Evolutionary conservation across 768 basidiomycete genomes (phyloP).

Genomic region (Suillus clintonianus): DNA sequence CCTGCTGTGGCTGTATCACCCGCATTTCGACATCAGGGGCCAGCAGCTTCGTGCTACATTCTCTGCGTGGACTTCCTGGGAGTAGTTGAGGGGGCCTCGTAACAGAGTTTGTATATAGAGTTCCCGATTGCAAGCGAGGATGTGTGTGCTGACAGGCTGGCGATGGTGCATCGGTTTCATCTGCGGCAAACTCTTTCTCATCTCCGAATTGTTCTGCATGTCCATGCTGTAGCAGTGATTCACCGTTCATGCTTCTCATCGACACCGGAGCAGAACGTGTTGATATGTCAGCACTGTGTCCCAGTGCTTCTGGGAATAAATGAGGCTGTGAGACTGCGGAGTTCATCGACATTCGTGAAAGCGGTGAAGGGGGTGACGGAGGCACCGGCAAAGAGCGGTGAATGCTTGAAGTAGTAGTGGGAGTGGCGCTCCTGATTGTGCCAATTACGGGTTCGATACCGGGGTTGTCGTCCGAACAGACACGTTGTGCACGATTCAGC

Average conservation of each 20-base stretch:
- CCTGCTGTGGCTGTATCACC: not conserved
- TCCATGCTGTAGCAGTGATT: not conserved
- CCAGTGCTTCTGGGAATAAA: not conserved
- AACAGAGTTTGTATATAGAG: not conserved
- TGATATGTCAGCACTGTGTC: constrained; percentile 3
- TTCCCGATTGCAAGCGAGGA: not conserved
- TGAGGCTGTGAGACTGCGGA: not conserved
- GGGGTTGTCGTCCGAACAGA: not conserved
- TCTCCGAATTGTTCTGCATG: constrained; percentile 1
- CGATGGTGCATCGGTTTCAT: not conserved
- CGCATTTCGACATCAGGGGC: not conserved
- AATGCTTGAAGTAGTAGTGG: not conserved
- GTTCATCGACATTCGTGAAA: not conserved
- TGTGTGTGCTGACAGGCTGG: not conserved
- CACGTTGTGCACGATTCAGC: not conserved
- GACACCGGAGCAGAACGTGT: not conserved
- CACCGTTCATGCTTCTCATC: not conserved
- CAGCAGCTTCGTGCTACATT: not conserved
- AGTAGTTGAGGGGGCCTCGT: not conserved
- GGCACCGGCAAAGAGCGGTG: not conserved
- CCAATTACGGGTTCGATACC: not conserved
- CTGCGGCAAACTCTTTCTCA: not conserved
- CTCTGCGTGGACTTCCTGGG: not conserved
- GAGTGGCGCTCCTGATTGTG: not conserved
- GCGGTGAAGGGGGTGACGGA: not conserved